Evolutionary conservation across 2,329 filamentous ascomycete genomes (phyloP), one percentile per base, ranked within the genome.

Genomic region (Chalaropsis ovoidea): DNA sequence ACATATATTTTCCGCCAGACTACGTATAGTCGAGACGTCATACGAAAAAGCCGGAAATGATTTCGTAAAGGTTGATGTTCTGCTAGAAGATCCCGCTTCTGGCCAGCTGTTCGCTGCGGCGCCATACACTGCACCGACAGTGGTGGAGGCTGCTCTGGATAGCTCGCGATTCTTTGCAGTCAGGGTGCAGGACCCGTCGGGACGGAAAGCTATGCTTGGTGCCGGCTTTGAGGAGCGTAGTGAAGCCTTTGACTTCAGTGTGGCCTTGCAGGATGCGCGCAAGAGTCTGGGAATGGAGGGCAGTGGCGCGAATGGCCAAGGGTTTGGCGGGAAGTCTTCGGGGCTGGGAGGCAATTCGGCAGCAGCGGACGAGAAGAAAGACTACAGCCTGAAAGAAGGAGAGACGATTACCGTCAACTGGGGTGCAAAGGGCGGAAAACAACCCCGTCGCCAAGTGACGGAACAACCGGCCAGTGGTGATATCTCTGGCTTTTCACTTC

Each of bases 171-270:
- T 95, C 80, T 95, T 95, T 72, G 90, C 90, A 5, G 74, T 95
- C 43, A 81, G 88, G 15, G 90, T 95, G 1, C 84, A 89, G 67
- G 89, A 91, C 68, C 86, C 86, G 43, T 81, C 82, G 49, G 86
- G 88, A 1, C 81, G 86, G 70, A 92, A 90, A 74, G 90, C 91
- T 11, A 82, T 88, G 58, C 76, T 96, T 67, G 90, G 91, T 10
- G 84, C 95, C 69, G 91, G 90, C 10, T 95, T 95, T 72, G 90
- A 95, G 77, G 90, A 95, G 75, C 80, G 91, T 62, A 86, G 84
- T 71, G 89, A 93, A 71, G 89, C 91, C 1, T 93, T 95, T 70
- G 90, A 96, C 73, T 91, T 95, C 71, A 83, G 84, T 68, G 87
- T 95, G 63, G 83, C 87, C 17, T 77, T 95, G 73, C 88, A 92